phyloP scores from a whole-genome alignment of 441 rosid genomes.

The Isatis lusitanica region DNA sequence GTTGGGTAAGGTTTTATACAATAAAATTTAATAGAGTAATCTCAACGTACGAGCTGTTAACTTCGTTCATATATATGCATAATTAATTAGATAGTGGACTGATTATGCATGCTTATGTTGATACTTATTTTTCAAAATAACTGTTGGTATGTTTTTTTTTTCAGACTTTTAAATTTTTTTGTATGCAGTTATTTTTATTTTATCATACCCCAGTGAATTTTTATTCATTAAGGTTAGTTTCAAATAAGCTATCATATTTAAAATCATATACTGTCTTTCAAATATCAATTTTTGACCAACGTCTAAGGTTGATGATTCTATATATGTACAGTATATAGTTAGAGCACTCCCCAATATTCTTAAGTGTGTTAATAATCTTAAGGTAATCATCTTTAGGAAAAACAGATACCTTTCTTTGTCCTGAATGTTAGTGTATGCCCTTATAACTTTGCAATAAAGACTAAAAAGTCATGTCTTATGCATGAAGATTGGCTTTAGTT shows the following conservation, averaged over 20 bases:
- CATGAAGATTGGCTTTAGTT: slow-evolving; percentile 40
- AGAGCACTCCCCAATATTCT: not conserved
- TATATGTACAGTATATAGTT: not conserved
- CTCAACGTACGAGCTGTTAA: not conserved
- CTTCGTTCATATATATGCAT: not conserved
- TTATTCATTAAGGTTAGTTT: too few species aligned
- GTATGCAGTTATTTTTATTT: too few species aligned
- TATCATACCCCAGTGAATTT: too few species aligned
- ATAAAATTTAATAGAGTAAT: not conserved
- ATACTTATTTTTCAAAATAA: not conserved
- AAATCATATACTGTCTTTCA: not conserved
- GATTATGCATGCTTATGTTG: slow-evolving; percentile 6
- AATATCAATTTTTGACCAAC: too few species aligned
- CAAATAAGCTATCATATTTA: not conserved
- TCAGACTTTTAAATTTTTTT: not conserved
- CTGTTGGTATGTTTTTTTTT: not conserved
- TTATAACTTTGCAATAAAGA: slow-evolving; percentile 31
- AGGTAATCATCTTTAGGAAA: slow-evolving; percentile 12
- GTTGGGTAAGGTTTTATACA: slow-evolving; percentile 10
- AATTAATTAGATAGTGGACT: slow-evolving; percentile 9
- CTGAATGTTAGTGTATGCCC: slow-evolving; percentile 19
- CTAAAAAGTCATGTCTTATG: slow-evolving; percentile 36
- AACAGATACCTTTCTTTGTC: slow-evolving; percentile 34
- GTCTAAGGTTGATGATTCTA: too few species aligned
- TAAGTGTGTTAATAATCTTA: not conserved